Base-by-base conservation (phyloP, 371 early-diverging fungal genomes). In the Choanephora cucurbitarum region DNA sequence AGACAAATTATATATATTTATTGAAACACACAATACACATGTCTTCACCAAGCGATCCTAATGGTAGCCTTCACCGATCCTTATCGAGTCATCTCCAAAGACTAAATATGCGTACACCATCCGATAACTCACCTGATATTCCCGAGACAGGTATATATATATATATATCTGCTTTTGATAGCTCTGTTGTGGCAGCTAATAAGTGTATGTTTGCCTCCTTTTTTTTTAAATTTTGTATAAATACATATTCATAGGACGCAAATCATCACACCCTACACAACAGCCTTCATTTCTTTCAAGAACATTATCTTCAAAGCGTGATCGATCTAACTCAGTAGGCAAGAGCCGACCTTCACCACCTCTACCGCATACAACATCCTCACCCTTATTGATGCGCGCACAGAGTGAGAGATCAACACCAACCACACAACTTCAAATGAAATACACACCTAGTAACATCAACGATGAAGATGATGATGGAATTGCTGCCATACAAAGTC, bases 81-180 rank as follows among this genome's bases (percentile, higher is more conserved):
- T 66, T 76, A 11, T 76, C 77, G 13, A 69, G 69, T 49, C 77
- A 76, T 76, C 67, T 76, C 19, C 73, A 73, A 58, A 60, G 67
- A 28, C 61, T 73, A 5, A 66, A 73, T 49, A 62, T 76, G 39
- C 72, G 72, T 34, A 63, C 67, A 17, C 43, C 52, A 31, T 37
- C 37, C 2, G 63, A 72, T 21, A 58, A 34, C 24, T 45, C 59
- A 52, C 62, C 69, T 49, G 61, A 65, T 64, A 60, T 69, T 52
- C 61, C 69, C 61, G 69, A 69, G 55, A 64, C 64, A 45, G 57
- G 57, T 37, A 43, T 57, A 41, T 55, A 41, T 58, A 54, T 17
- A 44, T 53, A 17, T 1, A 31, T 40, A 46, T 32, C 13, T 52
- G 41, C 40, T 37, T 39, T 22, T 45, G n/a, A n/a, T n/a, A n/a